A percentile compares a stretch with the other conserved stretches of the same genome.
These are phyloP conservation scores for Nematodospora anomalae DNA, from an alignment of 1,139 yeast species.

Conservation along the genomic window DNA sequence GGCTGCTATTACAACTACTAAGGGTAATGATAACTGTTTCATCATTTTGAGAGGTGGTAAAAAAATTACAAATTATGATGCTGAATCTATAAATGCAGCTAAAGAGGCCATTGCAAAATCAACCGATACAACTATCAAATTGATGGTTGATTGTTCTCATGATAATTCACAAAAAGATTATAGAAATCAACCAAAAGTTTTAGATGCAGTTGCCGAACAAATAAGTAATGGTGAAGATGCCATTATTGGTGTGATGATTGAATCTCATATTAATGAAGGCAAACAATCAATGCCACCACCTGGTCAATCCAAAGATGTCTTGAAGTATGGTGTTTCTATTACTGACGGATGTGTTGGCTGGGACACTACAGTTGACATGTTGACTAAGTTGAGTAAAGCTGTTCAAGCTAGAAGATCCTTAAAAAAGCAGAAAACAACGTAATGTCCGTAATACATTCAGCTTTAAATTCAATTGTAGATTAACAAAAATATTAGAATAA, in stretches of 20 bases:
- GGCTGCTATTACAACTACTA: slow-evolving; percentile 93
- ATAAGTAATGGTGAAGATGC: slow-evolving; percentile 69
- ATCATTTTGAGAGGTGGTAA: slow-evolving; percentile 95
- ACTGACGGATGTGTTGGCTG: slow-evolving; percentile 96
- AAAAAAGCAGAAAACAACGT: slow-evolving; percentile 15
- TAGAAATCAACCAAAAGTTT: slow-evolving; percentile 93
- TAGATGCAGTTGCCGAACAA: slow-evolving; percentile 75
- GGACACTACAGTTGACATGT: slow-evolving; percentile 76
- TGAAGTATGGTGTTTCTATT: slow-evolving; percentile 89
- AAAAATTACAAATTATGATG: slow-evolving; percentile 86
- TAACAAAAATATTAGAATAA: slow-evolving; percentile 3
- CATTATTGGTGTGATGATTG: slow-evolving; percentile 96
- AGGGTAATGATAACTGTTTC: slow-evolving; percentile 89
- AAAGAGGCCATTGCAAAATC: slow-evolving; percentile 62
- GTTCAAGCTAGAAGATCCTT: slow-evolving; percentile 70
- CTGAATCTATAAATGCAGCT: slow-evolving; percentile 66
- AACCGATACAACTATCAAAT: slow-evolving; percentile 59
- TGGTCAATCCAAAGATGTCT: slow-evolving; percentile 65
- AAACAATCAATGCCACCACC: slow-evolving; percentile 79
- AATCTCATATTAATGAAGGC: slow-evolving; percentile 87
- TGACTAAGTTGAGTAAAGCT: slow-evolving; percentile 72
- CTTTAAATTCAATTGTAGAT: neutral
- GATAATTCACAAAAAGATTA: slow-evolving; percentile 91
- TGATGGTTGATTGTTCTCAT: slow-evolving; percentile 97
- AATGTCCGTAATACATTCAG: slow-evolving; percentile 1